These are phyloP conservation scores for Arthrobotrys sphaeroides DNA, from an alignment of 2,329 filamentous ascomycete species.

Conservation along the genomic window DNA sequence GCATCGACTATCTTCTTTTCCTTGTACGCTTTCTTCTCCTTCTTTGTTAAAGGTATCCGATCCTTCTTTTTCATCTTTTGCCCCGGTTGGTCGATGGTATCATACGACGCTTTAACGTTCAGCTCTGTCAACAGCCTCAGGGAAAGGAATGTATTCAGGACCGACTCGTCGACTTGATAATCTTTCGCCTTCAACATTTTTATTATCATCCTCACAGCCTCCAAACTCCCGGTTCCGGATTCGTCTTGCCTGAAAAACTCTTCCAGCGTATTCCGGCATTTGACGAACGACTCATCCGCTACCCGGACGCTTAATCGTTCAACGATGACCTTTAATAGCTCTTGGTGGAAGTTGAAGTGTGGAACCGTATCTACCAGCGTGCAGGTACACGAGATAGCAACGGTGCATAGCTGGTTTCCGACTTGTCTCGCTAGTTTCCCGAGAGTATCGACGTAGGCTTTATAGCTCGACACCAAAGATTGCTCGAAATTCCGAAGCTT, in stretches of 20 bases:
- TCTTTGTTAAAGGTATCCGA: slow-evolving; percentile 72
- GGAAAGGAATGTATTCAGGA: slow-evolving; percentile 89
- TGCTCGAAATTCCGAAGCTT: slow-evolving; percentile 86
- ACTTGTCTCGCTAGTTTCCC: slow-evolving; percentile 70
- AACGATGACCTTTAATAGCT: slow-evolving; percentile 86
- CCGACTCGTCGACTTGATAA: slow-evolving; percentile 80
- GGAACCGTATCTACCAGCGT: slow-evolving; percentile 81
- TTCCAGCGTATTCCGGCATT: slow-evolving; percentile 80
- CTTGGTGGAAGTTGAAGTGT: slow-evolving; percentile 95
- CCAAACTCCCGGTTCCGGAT: slow-evolving; percentile 85
- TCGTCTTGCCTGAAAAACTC: slow-evolving; percentile 86
- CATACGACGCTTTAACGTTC: slow-evolving; percentile 80
- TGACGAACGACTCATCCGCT: slow-evolving; percentile 77
- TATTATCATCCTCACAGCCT: slow-evolving; percentile 82
- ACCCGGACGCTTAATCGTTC: slow-evolving; percentile 79
- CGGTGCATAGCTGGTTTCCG: slow-evolving; percentile 56
- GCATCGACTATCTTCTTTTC: slow-evolving; percentile 89
- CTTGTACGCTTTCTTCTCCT: slow-evolving; percentile 80
- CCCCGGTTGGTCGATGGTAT: slow-evolving; percentile 72
- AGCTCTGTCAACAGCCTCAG: slow-evolving; percentile 89
- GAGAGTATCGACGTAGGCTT: slow-evolving; percentile 81
- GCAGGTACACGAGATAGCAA: slow-evolving; percentile 87
- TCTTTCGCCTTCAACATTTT: slow-evolving; percentile 95
- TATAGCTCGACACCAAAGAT: slow-evolving; percentile 83
- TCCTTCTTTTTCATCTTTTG: slow-evolving; percentile 63